Conservation (phyloP, 2,329 filamentous ascomycete genomes). For the Microcyclospora pomicola region DNA sequence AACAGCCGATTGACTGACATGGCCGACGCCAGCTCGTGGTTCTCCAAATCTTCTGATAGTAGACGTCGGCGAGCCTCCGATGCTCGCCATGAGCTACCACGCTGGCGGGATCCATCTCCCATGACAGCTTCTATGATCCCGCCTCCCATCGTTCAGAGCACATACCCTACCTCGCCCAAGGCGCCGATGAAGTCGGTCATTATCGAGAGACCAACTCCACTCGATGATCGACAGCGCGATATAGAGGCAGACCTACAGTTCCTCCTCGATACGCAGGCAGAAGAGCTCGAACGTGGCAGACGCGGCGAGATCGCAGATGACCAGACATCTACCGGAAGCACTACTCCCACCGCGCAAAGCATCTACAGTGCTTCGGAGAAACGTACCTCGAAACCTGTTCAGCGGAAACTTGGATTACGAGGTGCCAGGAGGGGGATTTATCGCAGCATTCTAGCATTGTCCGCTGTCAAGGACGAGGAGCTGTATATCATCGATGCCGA, state of each 20-base stretch:
- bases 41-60: constrained; percentile 13
- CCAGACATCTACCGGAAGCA: constrained; percentile 34
- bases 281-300: constrained; percentile 39
- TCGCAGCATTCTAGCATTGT: constrained; percentile 49
- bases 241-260: constrained; percentile 45
- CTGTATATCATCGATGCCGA: constrained; percentile 45
- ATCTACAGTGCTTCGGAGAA: constrained; percentile 19
- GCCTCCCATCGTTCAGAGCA: constrained; percentile 22
- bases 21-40: constrained; percentile 16
- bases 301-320: constrained; percentile 27
- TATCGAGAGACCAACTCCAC: constrained; percentile 27
- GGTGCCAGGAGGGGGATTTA: constrained; percentile 52
- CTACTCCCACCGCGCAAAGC: constrained; percentile 32
- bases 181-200: constrained; percentile 23
- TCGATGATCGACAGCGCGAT: constrained; percentile 33
- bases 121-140: constrained; percentile 22
- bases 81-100: constrained; percentile 17
- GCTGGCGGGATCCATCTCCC: constrained; percentile 21
- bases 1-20: constrained; percentile 6
- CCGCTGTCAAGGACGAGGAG: constrained; percentile 54
- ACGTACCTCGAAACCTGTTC: constrained; percentile 37
- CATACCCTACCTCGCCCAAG: constrained; percentile 8
- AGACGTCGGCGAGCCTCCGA: constrained; percentile 10
- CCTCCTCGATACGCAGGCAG: constrained; percentile 47
- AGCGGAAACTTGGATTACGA: constrained; percentile 42